Conservation (phyloP, 208 protist species). For the Trypanosoma boissoni region DNA sequence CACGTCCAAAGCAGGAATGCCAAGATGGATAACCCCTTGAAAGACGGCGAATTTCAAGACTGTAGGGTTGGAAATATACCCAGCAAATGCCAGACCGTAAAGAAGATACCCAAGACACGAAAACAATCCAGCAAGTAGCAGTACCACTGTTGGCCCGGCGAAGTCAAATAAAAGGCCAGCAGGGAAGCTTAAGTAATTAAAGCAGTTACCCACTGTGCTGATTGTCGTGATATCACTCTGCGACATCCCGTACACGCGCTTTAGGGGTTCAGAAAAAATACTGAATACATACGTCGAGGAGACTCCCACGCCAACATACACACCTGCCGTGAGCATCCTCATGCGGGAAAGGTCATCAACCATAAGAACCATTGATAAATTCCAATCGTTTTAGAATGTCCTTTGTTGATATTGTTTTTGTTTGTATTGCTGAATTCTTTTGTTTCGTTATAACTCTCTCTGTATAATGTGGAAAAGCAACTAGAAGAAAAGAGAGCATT, state of each 20-base stretch:
- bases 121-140: slow-evolving; percentile 34
- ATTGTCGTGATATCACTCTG: slow-evolving; percentile 80
- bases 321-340: slow-evolving; percentile 66
- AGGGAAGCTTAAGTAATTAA: slow-evolving; percentile 58
- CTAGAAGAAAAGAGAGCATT: no score
- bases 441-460: no score
- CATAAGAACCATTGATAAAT: slow-evolving; percentile 34
- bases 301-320: slow-evolving; percentile 60
- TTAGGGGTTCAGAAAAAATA: slow-evolving; percentile 60
- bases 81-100: slow-evolving; percentile 65
- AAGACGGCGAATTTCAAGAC: slow-evolving; percentile 62
- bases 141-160: slow-evolving; percentile 52
- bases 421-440: not conserved
- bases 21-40: slow-evolving; percentile 62
- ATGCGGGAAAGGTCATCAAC: slow-evolving; percentile 70
- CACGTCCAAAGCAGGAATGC: slow-evolving; percentile 58
- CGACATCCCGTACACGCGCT: slow-evolving; percentile 49
- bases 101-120: slow-evolving; percentile 59
- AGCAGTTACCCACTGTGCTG: slow-evolving; percentile 73
- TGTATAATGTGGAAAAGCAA: no score
- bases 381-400: not conserved
- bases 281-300: slow-evolving; percentile 78
- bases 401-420: not conserved
- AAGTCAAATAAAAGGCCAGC: slow-evolving; percentile 74
- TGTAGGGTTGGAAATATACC: slow-evolving; percentile 36